Conservation (phyloP, 805 yeast species). For the Hanseniaspora clermontiae region DNA sequence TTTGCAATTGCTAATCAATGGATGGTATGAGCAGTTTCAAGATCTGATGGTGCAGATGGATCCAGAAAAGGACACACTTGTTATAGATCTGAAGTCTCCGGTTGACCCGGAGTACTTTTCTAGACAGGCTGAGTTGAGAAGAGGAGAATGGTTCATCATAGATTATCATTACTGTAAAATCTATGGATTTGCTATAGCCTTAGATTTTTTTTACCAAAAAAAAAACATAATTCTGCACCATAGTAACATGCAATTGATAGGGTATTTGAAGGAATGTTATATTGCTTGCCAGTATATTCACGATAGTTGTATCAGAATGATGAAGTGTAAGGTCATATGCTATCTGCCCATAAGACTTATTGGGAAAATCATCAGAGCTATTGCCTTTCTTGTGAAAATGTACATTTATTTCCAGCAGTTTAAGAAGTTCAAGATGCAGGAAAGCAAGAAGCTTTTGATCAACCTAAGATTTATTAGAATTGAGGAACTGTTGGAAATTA, state of each 20-base stretch:
- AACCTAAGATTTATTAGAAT: conserved; percentile 53
- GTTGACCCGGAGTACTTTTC: conserved; percentile 25
- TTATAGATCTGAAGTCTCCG: conserved; percentile 21
- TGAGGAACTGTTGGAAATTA: conserved; percentile 54
- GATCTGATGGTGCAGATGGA: conserved; percentile 40
- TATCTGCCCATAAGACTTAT: conserved; percentile 92
- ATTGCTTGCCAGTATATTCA: conserved; percentile 8
- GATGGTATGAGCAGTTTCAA: conserved; percentile 60
- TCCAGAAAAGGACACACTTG: conserved; percentile 29
- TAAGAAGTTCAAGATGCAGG: conserved; percentile 27
- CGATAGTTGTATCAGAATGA: conserved; percentile 29
- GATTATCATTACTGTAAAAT: conserved; percentile 77
- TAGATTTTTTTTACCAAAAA: conserved; percentile 24
- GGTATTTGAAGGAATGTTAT: conserved; percentile 7
- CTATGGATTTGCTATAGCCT: conserved; percentile 31
- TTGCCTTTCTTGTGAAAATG: conserved; percentile 81
- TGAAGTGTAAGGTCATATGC: conserved; percentile 46
- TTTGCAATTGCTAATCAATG: conserved; percentile 61
- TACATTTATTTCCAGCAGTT: conserved; percentile 41
- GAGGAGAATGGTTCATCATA: conserved; percentile 58
- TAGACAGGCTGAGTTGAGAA: conserved; percentile 33
- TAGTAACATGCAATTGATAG: conserved; percentile 8
- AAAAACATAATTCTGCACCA: conserved; percentile 11
- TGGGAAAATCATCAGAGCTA: conserved; percentile 71
- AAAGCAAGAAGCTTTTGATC: conserved; percentile 34